Base-by-base conservation (phyloP, 495 filamentous ascomycete genomes). In the Aspergillus kassunensis region DNA sequence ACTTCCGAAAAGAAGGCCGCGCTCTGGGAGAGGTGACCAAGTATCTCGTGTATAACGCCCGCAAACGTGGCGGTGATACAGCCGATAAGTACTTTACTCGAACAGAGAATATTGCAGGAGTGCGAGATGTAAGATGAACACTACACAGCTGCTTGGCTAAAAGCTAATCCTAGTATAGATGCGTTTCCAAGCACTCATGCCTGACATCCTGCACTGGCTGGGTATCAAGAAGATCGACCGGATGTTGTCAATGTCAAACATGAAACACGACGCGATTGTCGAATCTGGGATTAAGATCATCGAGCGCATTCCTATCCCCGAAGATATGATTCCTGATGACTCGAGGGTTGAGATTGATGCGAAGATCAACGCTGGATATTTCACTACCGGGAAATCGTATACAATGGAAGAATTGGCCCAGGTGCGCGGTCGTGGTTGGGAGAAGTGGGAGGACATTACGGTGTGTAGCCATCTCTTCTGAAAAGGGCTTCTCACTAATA, bases 101-200 rank as follows among this genome's bases (percentile, higher is more conserved):
- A 54, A 98, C 91, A 25, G 91, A 97, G 71, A 95, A 95, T 60
- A 95, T 98, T 70, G 93, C 93, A 12, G 93, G 93, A 49, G 93
- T 98, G 46, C 92, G 96, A 35, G 74, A 77, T 58, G 73, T 76
- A 65, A 43, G 67, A 36, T 0, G 18, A 30, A 20, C 12, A 20
- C n/a, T n/a, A n/a, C n/a, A n/a, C n/a, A n/a, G n/a, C n/a, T n/a
- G n/a, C 44, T n/a, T n/a, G 18, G 13, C 33, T 37, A 45, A 13
- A 54, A 29, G 0, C 48, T 52, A 30, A 52, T 8, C 19, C 11
- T 5, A 30, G 27, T 33, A n/a, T 40, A 70, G 67, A 98, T 98
- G 93, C 85, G 93, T 51, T 98, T 98, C 79, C 93, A 98, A 78
- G 91, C 92, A n/a, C 76, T 98, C 51, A 98, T 98, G 93, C 93